Evolutionary conservation across 129 eudicot species (phyloP).

Genomic region (Flaveria brownii): DNA sequence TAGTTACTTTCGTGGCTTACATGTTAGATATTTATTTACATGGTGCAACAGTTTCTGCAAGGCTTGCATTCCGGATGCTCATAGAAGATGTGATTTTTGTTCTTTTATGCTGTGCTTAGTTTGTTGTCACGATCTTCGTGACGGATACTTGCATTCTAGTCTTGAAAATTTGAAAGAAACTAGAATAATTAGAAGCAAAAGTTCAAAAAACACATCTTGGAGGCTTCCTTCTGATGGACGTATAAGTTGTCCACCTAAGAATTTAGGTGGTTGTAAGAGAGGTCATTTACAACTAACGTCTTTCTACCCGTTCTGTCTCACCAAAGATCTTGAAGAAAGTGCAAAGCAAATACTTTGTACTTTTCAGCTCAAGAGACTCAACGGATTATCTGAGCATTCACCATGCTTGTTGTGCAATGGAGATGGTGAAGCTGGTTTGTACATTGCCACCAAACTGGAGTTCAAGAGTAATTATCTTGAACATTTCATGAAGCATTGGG

Average conservation of each 20-base stretch:
- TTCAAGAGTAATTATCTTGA: slow-evolving; percentile 43
- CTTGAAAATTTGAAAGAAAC: slow-evolving; percentile 28
- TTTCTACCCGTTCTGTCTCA: slow-evolving; percentile 47
- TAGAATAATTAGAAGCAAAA: slow-evolving; percentile 36
- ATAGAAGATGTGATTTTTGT: slow-evolving; percentile 73
- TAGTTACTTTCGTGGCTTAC: neutral
- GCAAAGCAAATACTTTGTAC: slow-evolving; percentile 44
- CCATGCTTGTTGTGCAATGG: slow-evolving; percentile 46
- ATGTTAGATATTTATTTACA: neutral
- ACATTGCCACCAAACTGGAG: slow-evolving; percentile 40
- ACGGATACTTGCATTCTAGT: slow-evolving; percentile 34
- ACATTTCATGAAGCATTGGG: slow-evolving; percentile 83
- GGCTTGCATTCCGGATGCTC: slow-evolving; percentile 57
- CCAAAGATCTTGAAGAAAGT: slow-evolving; percentile 59
- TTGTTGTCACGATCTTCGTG: slow-evolving; percentile 67
- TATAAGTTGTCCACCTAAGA: slow-evolving; percentile 62
- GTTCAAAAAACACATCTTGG: slow-evolving; percentile 41
- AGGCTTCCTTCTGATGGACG: slow-evolving; percentile 45
- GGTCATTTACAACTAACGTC: slow-evolving; percentile 48
- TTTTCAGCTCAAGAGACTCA: slow-evolving; percentile 31
- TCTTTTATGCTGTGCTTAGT: slow-evolving; percentile 66
- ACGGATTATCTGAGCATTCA: slow-evolving; percentile 31
- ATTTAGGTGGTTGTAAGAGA: slow-evolving; percentile 66
- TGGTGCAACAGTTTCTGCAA: slow-evolving; percentile 60
- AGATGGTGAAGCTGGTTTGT: slow-evolving; percentile 24